These are phyloP conservation scores for Clitopilus passeckerianus DNA, from an alignment of 768 basidiomycete genomes.

Conservation along the genomic window DNA sequence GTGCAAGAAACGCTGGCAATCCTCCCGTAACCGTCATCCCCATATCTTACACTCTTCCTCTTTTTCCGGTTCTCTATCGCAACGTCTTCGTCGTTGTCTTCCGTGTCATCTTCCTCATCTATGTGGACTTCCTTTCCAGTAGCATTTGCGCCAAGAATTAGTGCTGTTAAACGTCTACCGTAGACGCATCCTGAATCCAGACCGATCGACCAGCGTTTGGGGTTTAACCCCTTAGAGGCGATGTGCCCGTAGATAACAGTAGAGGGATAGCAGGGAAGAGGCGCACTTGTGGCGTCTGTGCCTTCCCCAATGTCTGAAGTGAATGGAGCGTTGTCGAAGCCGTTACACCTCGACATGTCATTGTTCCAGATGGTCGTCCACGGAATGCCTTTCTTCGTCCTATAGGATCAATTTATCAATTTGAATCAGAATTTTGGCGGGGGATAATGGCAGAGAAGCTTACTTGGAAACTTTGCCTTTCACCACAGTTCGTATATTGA, in stretches of 20 bases:
- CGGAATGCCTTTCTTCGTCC: slow-evolving; percentile 48
- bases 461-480: slow-evolving; percentile 41
- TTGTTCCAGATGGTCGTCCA: slow-evolving; percentile 78
- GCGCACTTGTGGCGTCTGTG: background rate
- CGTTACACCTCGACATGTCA: slow-evolving; percentile 55
- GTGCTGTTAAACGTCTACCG: slow-evolving; percentile 55
- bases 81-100: slow-evolving; percentile 10
- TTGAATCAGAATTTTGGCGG: background rate
- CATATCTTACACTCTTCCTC: slow-evolving; percentile 40
- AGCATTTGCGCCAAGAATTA: slow-evolving; percentile 43
- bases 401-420: no score
- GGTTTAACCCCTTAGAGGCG: slow-evolving; percentile 73
- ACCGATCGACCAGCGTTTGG: slow-evolving; percentile 81
- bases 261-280: slow-evolving; percentile 61
- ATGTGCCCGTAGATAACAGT: slow-evolving; percentile 88
- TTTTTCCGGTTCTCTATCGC: slow-evolving; percentile 16
- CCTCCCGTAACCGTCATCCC: slow-evolving; percentile 45
- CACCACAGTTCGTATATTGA: slow-evolving; percentile 66
- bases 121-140: slow-evolving; percentile 1
- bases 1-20: slow-evolving; percentile 50
- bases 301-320: slow-evolving; percentile 9
- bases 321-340: slow-evolving; percentile 28
- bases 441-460: slow-evolving; percentile 2
- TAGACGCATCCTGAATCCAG: slow-evolving; percentile 88
- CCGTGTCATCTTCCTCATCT: background rate